Evolutionary conservation across 1,139 yeast genomes (phyloP).

Genomic region (Blastobotrys arbuscula): DNA sequence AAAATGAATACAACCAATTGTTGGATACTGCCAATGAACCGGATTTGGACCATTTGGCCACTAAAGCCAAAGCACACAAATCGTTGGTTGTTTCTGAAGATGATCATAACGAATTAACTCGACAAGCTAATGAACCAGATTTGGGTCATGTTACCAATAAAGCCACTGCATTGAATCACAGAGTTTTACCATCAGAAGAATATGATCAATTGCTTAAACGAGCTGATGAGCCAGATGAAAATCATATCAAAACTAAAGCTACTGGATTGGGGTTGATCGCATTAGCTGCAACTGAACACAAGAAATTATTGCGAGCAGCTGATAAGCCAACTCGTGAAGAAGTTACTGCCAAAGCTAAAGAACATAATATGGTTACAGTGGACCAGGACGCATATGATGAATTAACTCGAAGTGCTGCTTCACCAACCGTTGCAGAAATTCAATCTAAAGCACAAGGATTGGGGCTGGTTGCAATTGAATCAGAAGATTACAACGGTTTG

Average conservation of each 20-base stretch:
- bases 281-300: constrained; percentile 27
- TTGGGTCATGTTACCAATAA: constrained; percentile 19
- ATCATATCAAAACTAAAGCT: constrained; percentile 35
- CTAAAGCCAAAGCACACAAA: constrained; percentile 30
- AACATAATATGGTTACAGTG: constrained; percentile 20
- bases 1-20: constrained; percentile 30
- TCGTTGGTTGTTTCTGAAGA: constrained; percentile 24
- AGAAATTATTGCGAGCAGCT: constrained; percentile 18
- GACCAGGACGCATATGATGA: constrained; percentile 21
- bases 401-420: constrained; percentile 17
- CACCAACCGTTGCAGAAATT: constrained; percentile 16
- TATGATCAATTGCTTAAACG: constrained; percentile 21
- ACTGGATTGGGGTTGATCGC: constrained; percentile 24
- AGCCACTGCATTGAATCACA: constrained; percentile 34
- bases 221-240: constrained; percentile 22
- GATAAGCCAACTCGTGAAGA: constrained; percentile 26
- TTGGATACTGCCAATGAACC: constrained; percentile 34
- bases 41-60: constrained; percentile 31
- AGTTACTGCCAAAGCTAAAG: constrained; percentile 21
- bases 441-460: constrained; percentile 15
- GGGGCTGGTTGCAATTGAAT: constrained; percentile 43
- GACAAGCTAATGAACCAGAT: constrained; percentile 24
- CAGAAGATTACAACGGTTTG: constrained; percentile 26
- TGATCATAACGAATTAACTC: constrained; percentile 22
- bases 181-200: constrained; percentile 41